Evolutionary conservation across 140 eudicot genomes (phyloP), one percentile per base, ranked within the genome.

Genomic region (Anethum foeniculum): DNA sequence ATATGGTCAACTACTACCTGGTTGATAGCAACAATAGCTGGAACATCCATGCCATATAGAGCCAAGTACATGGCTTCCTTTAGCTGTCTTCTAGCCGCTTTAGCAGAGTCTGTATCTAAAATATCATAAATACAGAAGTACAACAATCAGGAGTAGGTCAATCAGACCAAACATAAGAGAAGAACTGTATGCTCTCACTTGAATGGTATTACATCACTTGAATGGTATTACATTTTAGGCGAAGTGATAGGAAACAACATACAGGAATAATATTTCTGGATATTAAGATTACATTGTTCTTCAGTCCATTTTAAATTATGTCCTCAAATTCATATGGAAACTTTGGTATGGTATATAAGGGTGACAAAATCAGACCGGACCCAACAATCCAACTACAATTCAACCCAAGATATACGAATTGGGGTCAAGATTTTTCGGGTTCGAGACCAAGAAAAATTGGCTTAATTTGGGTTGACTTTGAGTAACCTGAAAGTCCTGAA

Each of bases 11-110:
- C 62, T 60, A 85, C 47, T 83, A 93, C 98, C 98, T 94, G 97
- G 82, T 88, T 90, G 86, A 94, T 84, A 77, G 98, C 98, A 89
- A 97, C 92, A 65, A 94, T 91, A 87, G 97, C 90, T 56, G 97
- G 98, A 83, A 94, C 98, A 84, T 92, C 89, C 97, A 94, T 89
- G 85, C 91, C 97, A 85, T 90, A 94, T 48, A 94, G 83, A 28
- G 92, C 90, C 6, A 91, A 82, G 85, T 92, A 87, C 77, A 92
- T 92, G 72, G 98, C 96, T 81, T 90, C 91, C 83, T 85, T 90
- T 39, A 92, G 90, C 80, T 94, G 97, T 86, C 88, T 83, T 88
- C 97, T 85, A 71, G 98, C 90, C 64, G 93, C 88, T 89, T 82
- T 92, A 77, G 97, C 94, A 75, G 94, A 90, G 83, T 87, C 93